These are phyloP conservation scores for Penicillium bialowiezense DNA, from an alignment of 495 filamentous ascomycete genomes.

Conservation along the genomic window DNA sequence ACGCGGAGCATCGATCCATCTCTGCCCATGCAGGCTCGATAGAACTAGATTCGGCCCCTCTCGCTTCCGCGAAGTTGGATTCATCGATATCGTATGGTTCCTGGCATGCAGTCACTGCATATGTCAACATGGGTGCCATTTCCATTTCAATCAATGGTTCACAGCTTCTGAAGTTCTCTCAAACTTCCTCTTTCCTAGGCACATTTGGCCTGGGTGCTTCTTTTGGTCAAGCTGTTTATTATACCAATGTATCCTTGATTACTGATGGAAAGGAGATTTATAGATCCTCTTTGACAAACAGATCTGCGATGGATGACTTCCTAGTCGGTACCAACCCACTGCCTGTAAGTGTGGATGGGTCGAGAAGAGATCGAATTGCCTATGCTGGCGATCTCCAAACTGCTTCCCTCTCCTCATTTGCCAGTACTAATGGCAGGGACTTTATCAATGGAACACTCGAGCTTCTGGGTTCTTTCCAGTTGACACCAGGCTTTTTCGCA, in stretches of 20 bases:
- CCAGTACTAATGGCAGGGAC: constrained; percentile 17
- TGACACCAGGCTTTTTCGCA: constrained; percentile 17
- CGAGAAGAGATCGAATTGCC: constrained; percentile 19
- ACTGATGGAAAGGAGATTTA: constrained; percentile 11
- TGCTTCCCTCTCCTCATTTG: constrained; percentile 6
- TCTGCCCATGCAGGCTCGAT: constrained; percentile 10
- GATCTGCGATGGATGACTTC: constrained; percentile 13
- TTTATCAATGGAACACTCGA: constrained; percentile 16
- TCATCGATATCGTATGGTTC: constrained; percentile 6
- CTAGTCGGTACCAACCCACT: constrained; percentile 18
- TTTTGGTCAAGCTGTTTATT: constrained; percentile 11
- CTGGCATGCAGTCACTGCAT: constrained; percentile 16
- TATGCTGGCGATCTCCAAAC: constrained; percentile 22
- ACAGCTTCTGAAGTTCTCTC: constrained; percentile 12
- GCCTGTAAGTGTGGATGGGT: constrained; percentile 18
- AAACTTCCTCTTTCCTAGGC: constrained; percentile 13
- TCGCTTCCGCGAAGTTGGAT: constrained; percentile 4
- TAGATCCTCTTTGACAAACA: constrained; percentile 12
- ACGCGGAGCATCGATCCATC: constrained; percentile 12
- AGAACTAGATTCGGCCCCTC: neutral
- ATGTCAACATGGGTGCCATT: constrained; percentile 14
- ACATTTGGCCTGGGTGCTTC: constrained; percentile 22
- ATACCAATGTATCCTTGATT: constrained; percentile 15
- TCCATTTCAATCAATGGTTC: constrained; percentile 8
- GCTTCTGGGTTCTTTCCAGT: constrained; percentile 19